Conservation (phyloP, 257 asterid species). For the Paulownia fortunei region DNA sequence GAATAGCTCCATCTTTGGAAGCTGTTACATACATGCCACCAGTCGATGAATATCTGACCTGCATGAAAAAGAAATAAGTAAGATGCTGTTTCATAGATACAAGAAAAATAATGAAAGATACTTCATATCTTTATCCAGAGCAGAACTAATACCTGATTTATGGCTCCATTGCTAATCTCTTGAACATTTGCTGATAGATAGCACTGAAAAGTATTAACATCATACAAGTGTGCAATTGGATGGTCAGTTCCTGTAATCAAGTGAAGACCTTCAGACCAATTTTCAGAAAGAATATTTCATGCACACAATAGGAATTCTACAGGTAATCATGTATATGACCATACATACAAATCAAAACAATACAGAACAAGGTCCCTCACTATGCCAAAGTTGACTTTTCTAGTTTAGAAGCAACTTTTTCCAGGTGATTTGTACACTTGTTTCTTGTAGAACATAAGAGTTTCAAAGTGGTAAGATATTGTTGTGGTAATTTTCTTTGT, state of each 20-base stretch:
- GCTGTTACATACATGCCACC: slow-evolving; percentile 91
- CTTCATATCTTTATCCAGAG: background rate
- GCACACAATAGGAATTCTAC: background rate
- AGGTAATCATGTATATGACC: background rate
- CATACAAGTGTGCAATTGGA: slow-evolving; percentile 77
- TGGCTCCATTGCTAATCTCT: slow-evolving; percentile 73
- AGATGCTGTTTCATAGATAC: background rate
- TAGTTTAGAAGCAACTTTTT: background rate
- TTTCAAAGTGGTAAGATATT: background rate
- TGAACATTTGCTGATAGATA: slow-evolving; percentile 71
- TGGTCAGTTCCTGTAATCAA: slow-evolving; percentile 81
- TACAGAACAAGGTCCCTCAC: too few relatives aligned
- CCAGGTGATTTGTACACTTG: background rate
- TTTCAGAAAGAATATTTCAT: slow-evolving; percentile 10
- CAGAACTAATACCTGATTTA: slow-evolving; percentile 68
- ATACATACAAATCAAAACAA: background rate
- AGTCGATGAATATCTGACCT: slow-evolving; percentile 79
- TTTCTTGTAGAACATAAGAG: background rate
- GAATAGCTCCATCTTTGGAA: slow-evolving; percentile 80
- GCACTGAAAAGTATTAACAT: slow-evolving; percentile 83
- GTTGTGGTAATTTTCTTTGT: background rate
- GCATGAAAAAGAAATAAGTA: slow-evolving; percentile 18
- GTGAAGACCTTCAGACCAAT: slow-evolving; percentile 25
- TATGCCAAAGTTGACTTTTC: background rate
- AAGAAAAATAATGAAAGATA: slow-evolving; percentile 1